Conservation (phyloP, 1,284 basidiomycete species). For the Cerioporus squamosus region DNA sequence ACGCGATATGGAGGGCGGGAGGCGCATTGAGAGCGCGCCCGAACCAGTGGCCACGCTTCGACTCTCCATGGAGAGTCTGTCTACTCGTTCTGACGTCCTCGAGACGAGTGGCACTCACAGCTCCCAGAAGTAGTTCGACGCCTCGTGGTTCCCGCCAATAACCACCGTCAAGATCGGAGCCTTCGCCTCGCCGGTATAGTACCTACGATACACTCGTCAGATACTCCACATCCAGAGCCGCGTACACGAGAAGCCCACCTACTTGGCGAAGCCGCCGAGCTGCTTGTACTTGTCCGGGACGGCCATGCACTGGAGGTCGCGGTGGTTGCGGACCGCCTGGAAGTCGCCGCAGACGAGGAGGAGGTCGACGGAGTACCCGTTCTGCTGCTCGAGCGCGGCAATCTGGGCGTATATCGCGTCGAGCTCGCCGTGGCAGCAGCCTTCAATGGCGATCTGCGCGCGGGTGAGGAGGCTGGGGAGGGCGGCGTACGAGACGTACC, state of each 20-base stretch:
- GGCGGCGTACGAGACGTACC: conserved; percentile 9
- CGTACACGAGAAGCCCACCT: conserved; percentile 32
- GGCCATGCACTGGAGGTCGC: conserved; percentile 90
- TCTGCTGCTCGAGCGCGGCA: conserved; percentile 58
- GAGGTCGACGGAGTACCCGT: conserved; percentile 77
- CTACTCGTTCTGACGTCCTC: too few species aligned
- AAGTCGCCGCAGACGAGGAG: conserved; percentile 96
- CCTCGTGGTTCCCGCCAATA: conserved; percentile 98
- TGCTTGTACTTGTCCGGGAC: conserved; percentile 89
- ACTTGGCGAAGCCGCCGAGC: conserved; percentile 88
- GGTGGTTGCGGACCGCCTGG: conserved; percentile 86
- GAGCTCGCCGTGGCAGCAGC: conserved; percentile 93
- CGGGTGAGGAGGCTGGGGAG: neutral
- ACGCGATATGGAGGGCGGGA: too few species aligned
- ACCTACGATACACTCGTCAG: conserved; percentile 40
- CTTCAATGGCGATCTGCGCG: conserved; percentile 54
- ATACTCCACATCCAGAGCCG: neutral
- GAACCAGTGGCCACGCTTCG: too few species aligned
- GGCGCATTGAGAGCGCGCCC: too few species aligned
- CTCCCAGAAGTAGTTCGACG: conserved; percentile 97
- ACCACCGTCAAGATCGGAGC: conserved; percentile 93
- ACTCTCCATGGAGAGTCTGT: too few species aligned
- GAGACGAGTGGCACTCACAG: conserved; percentile 70
- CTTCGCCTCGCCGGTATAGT: conserved; percentile 82
- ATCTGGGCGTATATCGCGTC: conserved; percentile 88